Evolutionary conservation across 495 filamentous ascomycete species (phyloP), one percentile per base, ranked within the genome.

Genomic region (Cenococcum geophilum): DNA sequence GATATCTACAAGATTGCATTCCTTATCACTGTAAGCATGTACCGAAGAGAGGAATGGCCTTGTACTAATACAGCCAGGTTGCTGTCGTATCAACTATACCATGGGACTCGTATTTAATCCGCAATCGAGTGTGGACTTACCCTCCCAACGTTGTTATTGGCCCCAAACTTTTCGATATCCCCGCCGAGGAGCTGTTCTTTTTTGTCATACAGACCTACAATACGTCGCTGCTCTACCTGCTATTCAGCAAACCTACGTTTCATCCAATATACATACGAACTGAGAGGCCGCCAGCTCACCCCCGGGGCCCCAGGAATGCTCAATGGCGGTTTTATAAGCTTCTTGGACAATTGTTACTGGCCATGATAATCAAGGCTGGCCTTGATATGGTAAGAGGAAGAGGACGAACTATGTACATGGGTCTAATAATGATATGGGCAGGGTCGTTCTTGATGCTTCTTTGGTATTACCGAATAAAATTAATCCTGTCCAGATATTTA

Each of bases 191-290:
- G 65, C 61, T 88, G 22, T 88, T 88, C 72, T 89, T 88, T 76
- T 88, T 88, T 71, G 69, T 87, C n/a, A 80, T 89, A 35, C 86
- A 89, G 70, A 88, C 86, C 6, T 89, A 87, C 68, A 85, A 78
- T 68, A 88, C 86, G 5, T 79, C 80, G 2, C 69, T 88, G 32
- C 66, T 88, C 22, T 89, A 89, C 68, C 73, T 83, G 9, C 71
- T 88, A 3, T 64, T 83, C 6, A 88, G 79, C 69, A 87, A 85
- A 63, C 76, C 82, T 25, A 72, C 83, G 16, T 80, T 88, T 21
- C 77, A 83, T 58, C 72, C 81, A 0, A 72, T 76, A 16, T 86
- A 81, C 60, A 73, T 89, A 45, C 64, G 65, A 21, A 63, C 54
- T 34, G 65, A 71, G 34, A 21, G 58, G 23, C 20, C 60, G 14